These are phyloP conservation scores for Pythium insidiosum DNA, from an alignment of 352 stramenopile species.

Conservation along the genomic window DNA sequence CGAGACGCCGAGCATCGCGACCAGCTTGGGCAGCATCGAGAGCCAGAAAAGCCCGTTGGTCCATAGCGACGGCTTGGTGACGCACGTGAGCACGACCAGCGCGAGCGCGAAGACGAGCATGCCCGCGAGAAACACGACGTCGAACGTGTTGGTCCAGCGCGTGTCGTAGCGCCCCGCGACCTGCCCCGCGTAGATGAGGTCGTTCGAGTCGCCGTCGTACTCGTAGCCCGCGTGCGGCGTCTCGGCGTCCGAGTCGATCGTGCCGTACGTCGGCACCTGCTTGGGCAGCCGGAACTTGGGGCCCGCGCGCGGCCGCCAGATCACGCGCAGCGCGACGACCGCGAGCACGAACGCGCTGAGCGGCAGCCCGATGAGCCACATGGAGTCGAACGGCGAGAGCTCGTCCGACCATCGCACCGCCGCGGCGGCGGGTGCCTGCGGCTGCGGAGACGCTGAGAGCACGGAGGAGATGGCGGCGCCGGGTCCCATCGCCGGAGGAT, in stretches of 20 bases:
- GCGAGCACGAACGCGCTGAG: slow-evolving; percentile 46
- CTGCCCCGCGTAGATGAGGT: slow-evolving; percentile 78
- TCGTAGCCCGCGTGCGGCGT: slow-evolving; percentile 37
- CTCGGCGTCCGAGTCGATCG: slow-evolving; percentile 46
- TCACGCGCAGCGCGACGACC: slow-evolving; percentile 53
- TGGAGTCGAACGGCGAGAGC: slow-evolving; percentile 45
- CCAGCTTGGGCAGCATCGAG: slow-evolving; percentile 68
- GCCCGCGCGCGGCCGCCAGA: slow-evolving; percentile 62
- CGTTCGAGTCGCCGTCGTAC: slow-evolving; percentile 73
- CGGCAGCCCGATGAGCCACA: slow-evolving; percentile 55
- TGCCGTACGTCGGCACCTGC: slow-evolving; percentile 73
- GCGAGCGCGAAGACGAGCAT: slow-evolving; percentile 44
- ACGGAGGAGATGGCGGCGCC: no score
- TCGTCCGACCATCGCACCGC: slow-evolving; percentile 50
- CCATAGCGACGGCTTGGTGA: slow-evolving; percentile 62
- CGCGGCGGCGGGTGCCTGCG: neutral
- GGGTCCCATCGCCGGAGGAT: no score
- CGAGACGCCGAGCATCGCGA: slow-evolving; percentile 77
- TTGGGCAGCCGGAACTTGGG: slow-evolving; percentile 79
- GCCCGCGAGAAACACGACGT: slow-evolving; percentile 69
- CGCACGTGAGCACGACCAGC: slow-evolving; percentile 48
- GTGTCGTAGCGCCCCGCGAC: slow-evolving; percentile 76
- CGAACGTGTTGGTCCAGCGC: slow-evolving; percentile 77
- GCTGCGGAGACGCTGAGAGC: no score
- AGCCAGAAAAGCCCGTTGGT: slow-evolving; percentile 69